Percentiles rank a stretch among this genome's conserved stretches.
Conservation (phyloP, 495 filamentous ascomycete genomes). For the Hamigera avellanea region DNA sequence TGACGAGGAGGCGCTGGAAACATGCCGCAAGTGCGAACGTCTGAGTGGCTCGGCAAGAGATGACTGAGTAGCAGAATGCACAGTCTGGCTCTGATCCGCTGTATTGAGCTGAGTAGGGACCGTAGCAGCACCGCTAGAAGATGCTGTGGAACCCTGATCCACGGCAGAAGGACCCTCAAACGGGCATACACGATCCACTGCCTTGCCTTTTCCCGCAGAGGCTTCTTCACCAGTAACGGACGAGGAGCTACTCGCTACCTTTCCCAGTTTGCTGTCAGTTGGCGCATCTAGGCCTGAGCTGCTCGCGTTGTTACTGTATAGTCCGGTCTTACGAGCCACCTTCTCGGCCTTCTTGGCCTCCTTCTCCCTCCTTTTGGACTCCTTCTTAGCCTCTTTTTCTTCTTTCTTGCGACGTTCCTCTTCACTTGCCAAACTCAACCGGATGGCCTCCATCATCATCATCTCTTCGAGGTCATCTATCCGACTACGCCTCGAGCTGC, state of each 20-base stretch:
- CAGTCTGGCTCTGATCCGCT: slow-evolving; percentile 5
- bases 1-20: slow-evolving; percentile 74
- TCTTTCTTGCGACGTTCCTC: slow-evolving; percentile 76
- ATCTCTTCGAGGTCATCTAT: slow-evolving; percentile 90
- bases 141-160: slow-evolving; percentile 1
- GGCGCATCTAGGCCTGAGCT: slow-evolving; percentile 24
- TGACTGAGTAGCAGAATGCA: slow-evolving; percentile 10
- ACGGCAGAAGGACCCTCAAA: neutral
- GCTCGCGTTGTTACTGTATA: slow-evolving; percentile 35
- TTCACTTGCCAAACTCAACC: slow-evolving; percentile 77
- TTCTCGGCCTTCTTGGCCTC: slow-evolving; percentile 71
- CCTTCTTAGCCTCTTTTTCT: slow-evolving; percentile 70
- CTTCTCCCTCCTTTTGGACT: slow-evolving; percentile 73
- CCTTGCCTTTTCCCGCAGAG: slow-evolving; percentile 66
- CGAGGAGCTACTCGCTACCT: slow-evolving; percentile 27
- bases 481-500: slow-evolving; percentile 49
- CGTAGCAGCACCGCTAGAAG: slow-evolving; percentile 1
- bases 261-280: slow-evolving; percentile 12
- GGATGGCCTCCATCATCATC: slow-evolving; percentile 96
- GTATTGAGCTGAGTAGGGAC: slow-evolving; percentile 1
- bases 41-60: slow-evolving; percentile 26
- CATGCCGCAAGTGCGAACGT: slow-evolving; percentile 62
- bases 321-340: slow-evolving; percentile 42
- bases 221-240: slow-evolving; percentile 24
- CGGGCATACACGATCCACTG: slow-evolving; percentile 46